Evolutionary conservation across 2,329 filamentous ascomycete species (phyloP).

Genomic region (Phaeophleospora eucalypticola): DNA sequence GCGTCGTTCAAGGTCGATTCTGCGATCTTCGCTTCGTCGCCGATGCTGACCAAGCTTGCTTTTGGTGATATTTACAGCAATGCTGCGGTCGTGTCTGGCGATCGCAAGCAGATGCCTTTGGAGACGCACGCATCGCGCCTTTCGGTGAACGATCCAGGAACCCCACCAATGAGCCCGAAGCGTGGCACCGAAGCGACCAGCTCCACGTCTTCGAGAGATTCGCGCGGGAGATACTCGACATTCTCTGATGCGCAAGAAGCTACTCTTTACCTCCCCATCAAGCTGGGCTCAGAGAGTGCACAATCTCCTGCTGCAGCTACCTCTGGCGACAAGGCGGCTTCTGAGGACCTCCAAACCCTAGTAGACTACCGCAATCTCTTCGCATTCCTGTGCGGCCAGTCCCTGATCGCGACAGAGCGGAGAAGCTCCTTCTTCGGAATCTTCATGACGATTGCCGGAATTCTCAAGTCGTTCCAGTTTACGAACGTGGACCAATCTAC

Average conservation of each 20-base stretch:
- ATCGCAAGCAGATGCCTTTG: conserved; percentile 32
- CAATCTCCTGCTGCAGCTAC: conserved; percentile 24
- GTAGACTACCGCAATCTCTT: conserved; percentile 61
- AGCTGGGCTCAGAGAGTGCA: conserved; percentile 48
- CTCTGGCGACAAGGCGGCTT: conserved; percentile 27
- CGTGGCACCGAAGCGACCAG: conserved; percentile 17
- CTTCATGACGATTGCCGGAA: conserved; percentile 57
- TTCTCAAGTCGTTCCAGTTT: conserved; percentile 57
- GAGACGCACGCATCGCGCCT: conserved; percentile 29
- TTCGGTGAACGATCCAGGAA: conserved; percentile 24
- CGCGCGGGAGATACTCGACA: conserved; percentile 45
- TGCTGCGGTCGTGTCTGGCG: conserved; percentile 22
- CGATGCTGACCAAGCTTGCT: conserved; percentile 52
- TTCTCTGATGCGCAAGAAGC: conserved; percentile 49
- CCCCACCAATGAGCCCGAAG: conserved; percentile 28
- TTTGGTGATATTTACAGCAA: conserved; percentile 51
- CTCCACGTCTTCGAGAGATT: conserved; percentile 30
- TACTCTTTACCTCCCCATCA: conserved; percentile 57
- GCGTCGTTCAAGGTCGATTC: conserved; percentile 61
- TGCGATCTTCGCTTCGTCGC: conserved; percentile 54
- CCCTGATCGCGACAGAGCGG: conserved; percentile 55
- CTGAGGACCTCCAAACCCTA: conserved; percentile 53
- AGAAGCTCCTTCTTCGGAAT: conserved; percentile 55
- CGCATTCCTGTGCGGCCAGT: conserved; percentile 60
- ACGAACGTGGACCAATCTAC: conserved; percentile 60